Evolutionary conservation across 202 grass and related monocot species (phyloP).

Genomic region (Setaria viridis): DNA sequence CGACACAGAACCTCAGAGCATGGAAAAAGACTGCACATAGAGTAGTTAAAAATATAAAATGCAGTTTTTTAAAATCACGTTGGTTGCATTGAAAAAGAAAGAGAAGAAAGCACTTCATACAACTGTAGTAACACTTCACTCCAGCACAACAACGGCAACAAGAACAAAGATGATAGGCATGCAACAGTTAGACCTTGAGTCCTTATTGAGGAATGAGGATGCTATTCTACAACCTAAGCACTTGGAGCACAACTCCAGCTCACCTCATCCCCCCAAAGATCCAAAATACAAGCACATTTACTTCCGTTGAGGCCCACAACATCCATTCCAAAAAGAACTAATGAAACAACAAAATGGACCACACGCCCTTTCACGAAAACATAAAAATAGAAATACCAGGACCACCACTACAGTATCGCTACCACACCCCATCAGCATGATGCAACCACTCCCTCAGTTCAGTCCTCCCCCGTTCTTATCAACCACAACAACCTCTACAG

Average conservation of each 20-base stretch:
- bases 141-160: not conserved
- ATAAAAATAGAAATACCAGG: slow-evolving; percentile 47
- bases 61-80: not conserved
- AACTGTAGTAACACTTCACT: not conserved
- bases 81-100: not conserved
- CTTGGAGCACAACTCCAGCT: not conserved
- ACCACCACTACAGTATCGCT: slow-evolving; percentile 46
- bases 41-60: not conserved
- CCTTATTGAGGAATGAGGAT: not conserved
- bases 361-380: slow-evolving; percentile 28
- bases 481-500: slow-evolving; percentile 44
- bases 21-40: not conserved
- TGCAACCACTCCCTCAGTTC: slow-evolving; percentile 47
- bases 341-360: slow-evolving; percentile 48
- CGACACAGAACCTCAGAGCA: not conserved
- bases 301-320: slow-evolving; percentile 41
- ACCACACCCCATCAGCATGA: slow-evolving; percentile 50
- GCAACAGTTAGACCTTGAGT: slow-evolving; percentile 1
- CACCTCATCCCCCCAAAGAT: slow-evolving; percentile 27
- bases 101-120: not conserved
- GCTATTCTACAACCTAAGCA: slow-evolving; percentile 12
- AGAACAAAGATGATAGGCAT: slow-evolving; percentile 18
- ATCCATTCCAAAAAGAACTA: slow-evolving; percentile 49
- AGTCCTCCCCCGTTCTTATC: slow-evolving; percentile 6
- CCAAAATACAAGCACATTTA: slow-evolving; percentile 50